Conservation (phyloP, 306 rosid genomes). For the Fragaria nilgerrensis region DNA sequence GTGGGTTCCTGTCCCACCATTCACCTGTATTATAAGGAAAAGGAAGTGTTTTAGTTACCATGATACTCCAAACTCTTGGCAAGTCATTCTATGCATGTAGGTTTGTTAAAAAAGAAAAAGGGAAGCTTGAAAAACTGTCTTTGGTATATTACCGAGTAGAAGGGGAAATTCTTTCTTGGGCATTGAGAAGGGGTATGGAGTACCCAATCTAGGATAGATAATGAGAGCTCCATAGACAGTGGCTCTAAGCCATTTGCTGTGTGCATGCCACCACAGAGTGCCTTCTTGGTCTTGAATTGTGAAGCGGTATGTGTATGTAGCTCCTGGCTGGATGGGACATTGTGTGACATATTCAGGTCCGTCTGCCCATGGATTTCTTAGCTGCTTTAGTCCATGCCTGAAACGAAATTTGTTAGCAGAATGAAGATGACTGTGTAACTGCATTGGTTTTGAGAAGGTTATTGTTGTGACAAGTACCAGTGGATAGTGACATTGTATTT, state of each 20-base stretch:
- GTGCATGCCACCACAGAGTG: constrained; percentile 99
- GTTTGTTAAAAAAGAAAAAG: not conserved
- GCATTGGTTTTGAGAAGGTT: not conserved
- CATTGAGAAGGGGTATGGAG: constrained; percentile 68
- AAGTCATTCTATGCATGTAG: not conserved
- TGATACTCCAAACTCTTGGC: not conserved
- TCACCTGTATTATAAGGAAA: constrained; percentile 54
- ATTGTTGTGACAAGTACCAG: constrained; percentile 41
- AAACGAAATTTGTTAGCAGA: constrained; percentile 4
- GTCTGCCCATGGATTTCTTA: constrained; percentile 94
- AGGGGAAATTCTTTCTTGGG: constrained; percentile 66
- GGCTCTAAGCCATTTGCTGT: constrained; percentile 78
- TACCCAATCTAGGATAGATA: constrained; percentile 64
- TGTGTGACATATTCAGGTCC: constrained; percentile 87
- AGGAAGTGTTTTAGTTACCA: not conserved
- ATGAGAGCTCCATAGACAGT: constrained; percentile 90
- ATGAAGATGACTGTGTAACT: constrained; percentile 7
- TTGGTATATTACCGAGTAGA: constrained; percentile 61
- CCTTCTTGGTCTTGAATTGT: constrained; percentile 81
- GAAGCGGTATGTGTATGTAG: constrained; percentile 82
- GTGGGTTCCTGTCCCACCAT: constrained; percentile 83
- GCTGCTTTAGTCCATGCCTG: constrained; percentile 92
- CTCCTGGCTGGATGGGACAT: constrained; percentile 89
- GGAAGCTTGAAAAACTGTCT: not conserved
- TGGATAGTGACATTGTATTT: constrained; percentile 69